Percentiles rank a stretch among this genome's conserved stretches.
Evolutionary conservation across 176 grass and related monocot genomes (phyloP).

Genomic region (Paspalum notatum): DNA sequence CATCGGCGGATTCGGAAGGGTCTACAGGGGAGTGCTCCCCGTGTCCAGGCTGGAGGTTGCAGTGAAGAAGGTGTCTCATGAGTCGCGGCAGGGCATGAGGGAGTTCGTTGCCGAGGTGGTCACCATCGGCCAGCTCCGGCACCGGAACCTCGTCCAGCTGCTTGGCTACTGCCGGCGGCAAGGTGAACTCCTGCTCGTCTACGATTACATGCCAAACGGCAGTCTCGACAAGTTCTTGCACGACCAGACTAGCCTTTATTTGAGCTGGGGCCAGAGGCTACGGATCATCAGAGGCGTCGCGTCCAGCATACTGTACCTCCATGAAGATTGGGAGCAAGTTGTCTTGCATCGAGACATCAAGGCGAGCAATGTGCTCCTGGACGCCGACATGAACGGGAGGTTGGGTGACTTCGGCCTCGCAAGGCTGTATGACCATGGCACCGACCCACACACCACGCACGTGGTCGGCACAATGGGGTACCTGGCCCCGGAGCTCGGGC

Average conservation of each 20-base stretch:
- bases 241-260: neutral
- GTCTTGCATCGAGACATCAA: constrained; percentile 57
- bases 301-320: constrained; percentile 43
- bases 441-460: constrained; percentile 44
- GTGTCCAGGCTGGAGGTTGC: constrained; percentile 30
- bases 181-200: constrained; percentile 43
- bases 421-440: constrained; percentile 51
- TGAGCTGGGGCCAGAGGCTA: constrained; percentile 38
- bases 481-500: constrained; percentile 50
- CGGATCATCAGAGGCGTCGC: constrained; percentile 48
- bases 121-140: constrained; percentile 42
- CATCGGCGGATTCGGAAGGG: constrained; percentile 54
- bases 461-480: constrained; percentile 54
- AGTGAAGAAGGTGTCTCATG: constrained; percentile 59
- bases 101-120: constrained; percentile 51
- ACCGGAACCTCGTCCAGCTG: constrained; percentile 54
- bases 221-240: constrained; percentile 44
- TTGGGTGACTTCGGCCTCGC: constrained; percentile 59
- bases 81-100: constrained; percentile 53
- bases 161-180: constrained; percentile 59
- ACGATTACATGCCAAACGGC: constrained; percentile 45
- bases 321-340: constrained; percentile 51
- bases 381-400: constrained; percentile 42
- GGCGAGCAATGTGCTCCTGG: constrained; percentile 55
- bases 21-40: constrained; percentile 49